Percentiles rank a stretch among this genome's conserved stretches.
These are phyloP conservation scores for Isatis lusitanica DNA, from an alignment of 441 rosid genomes.

Conservation along the genomic window DNA sequence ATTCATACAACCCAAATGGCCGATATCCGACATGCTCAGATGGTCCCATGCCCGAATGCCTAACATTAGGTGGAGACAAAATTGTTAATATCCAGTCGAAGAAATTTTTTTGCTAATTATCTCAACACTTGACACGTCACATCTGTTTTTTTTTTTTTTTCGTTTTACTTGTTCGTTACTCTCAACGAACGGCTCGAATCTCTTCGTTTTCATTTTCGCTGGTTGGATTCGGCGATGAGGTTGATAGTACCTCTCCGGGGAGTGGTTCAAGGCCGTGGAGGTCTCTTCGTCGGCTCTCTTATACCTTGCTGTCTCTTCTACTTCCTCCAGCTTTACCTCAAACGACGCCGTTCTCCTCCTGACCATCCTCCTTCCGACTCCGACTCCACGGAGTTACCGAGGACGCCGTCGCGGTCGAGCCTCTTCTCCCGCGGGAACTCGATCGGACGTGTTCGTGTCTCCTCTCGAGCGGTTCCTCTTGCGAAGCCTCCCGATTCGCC, in stretches of 20 bases:
- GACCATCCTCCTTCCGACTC: constrained; percentile 38
- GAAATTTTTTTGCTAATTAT: neutral
- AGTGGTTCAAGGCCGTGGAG: constrained; percentile 84
- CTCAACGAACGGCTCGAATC: constrained; percentile 30
- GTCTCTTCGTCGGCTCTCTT: constrained; percentile 76
- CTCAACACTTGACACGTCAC: neutral
- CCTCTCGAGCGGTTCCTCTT: constrained; percentile 59
- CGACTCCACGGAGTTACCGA: constrained; percentile 38
- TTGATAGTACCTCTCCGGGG: constrained; percentile 74
- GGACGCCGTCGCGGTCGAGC: constrained; percentile 50
- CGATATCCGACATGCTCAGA: too few relatives aligned
- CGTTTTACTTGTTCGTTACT: neutral
- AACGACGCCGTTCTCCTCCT: constrained; percentile 58
- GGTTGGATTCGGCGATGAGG: constrained; percentile 43
- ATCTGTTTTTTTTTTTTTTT: neutral
- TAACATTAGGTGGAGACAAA: neutral
- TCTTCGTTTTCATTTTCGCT: neutral
- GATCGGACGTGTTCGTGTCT: constrained; percentile 52
- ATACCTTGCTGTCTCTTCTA: constrained; percentile 90
- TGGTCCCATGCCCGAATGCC: too few relatives aligned
- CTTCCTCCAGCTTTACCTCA: constrained; percentile 81
- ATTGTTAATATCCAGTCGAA: neutral
- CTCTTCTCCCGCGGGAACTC: constrained; percentile 49
- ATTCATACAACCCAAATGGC: too few relatives aligned
- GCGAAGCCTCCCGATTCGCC: constrained; percentile 61